phyloP scores from a whole-genome alignment of 2,329 filamentous ascomycete genomes.

The Stachybotrys chartarum region DNA sequence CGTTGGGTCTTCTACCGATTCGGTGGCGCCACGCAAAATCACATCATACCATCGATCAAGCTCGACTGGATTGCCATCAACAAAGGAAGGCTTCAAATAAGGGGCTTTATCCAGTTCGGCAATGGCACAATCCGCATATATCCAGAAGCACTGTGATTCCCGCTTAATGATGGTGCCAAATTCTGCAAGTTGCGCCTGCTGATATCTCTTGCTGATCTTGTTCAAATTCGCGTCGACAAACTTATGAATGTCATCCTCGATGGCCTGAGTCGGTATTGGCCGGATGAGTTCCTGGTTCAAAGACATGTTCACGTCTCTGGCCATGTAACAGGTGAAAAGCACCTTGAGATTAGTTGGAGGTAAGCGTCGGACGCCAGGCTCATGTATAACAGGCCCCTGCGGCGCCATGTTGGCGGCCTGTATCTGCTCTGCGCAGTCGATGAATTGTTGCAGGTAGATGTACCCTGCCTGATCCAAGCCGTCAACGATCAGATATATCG shows the following conservation, averaged over 20 bases:
- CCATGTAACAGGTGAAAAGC: not conserved
- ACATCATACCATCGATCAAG: slow-evolving; percentile 7
- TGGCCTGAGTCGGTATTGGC: not conserved
- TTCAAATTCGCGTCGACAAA: not conserved
- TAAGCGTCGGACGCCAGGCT: not conserved
- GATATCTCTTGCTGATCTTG: not conserved
- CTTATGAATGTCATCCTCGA: not conserved
- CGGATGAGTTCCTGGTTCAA: not conserved
- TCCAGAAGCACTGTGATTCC: slow-evolving; percentile 7
- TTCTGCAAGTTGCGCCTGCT: not conserved
- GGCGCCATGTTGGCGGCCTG: not conserved
- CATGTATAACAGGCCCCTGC: not conserved
- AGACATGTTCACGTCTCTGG: not conserved
- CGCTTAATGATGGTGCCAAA: slow-evolving; percentile 2
- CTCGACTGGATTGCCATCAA: slow-evolving; percentile 4
- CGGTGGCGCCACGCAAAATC: not conserved
- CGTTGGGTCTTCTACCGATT: not conserved
- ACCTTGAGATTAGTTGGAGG: not conserved
- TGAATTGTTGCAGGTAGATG: not conserved
- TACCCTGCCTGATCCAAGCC: slow-evolving; percentile 11
- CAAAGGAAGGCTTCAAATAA: not conserved
- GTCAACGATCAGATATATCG: slow-evolving; percentile 13
- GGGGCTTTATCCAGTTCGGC: slow-evolving; percentile 4
- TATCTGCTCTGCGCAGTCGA: not conserved
- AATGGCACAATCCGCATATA: slow-evolving; percentile 7